phyloP scores from a whole-genome alignment of 176 grass and related monocot genomes.

The Avena atlantica region DNA sequence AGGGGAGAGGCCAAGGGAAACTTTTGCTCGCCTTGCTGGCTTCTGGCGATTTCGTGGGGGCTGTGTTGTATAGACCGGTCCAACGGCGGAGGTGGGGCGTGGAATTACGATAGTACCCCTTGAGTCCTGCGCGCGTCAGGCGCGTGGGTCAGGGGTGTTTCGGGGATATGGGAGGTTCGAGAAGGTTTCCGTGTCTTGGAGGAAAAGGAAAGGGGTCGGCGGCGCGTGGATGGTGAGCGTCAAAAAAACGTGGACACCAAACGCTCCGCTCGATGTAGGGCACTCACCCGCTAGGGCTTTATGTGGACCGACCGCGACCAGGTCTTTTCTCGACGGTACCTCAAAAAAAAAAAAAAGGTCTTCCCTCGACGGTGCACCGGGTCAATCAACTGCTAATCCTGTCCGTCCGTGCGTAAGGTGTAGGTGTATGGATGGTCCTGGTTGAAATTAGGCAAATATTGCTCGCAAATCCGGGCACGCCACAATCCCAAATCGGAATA shows the following conservation, averaged over 20 bases:
- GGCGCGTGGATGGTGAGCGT: conserved; percentile 29
- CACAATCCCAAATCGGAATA: too few species aligned
- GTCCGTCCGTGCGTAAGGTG: too few species aligned
- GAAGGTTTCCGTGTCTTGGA: conserved; percentile 57
- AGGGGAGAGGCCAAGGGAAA: conserved; percentile 35
- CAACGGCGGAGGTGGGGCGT: background rate
- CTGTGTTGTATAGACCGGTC: conserved; percentile 23
- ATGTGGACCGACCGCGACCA: background rate
- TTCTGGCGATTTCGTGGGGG: conserved; percentile 14
- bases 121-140: accelerated
- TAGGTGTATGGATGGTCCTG: too few species aligned
- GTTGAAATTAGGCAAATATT: too few species aligned
- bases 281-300: background rate
- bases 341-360: too few species aligned
- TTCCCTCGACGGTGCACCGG: too few species aligned
- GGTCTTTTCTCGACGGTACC: background rate
- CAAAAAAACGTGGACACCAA: conserved; percentile 26
- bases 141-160: background rate
- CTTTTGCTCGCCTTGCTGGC: conserved; percentile 27
- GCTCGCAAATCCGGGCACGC: too few species aligned
- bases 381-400: too few species aligned
- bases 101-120: conserved; percentile 19
- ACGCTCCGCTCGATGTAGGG: conserved; percentile 13
- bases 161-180: conserved; percentile 15
- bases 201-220: conserved; percentile 32